A percentile compares a stretch with the other conserved stretches of the same genome.
phyloP scores from a whole-genome alignment of 352 stramenopile species.

The Pythium scleroteichum region DNA sequence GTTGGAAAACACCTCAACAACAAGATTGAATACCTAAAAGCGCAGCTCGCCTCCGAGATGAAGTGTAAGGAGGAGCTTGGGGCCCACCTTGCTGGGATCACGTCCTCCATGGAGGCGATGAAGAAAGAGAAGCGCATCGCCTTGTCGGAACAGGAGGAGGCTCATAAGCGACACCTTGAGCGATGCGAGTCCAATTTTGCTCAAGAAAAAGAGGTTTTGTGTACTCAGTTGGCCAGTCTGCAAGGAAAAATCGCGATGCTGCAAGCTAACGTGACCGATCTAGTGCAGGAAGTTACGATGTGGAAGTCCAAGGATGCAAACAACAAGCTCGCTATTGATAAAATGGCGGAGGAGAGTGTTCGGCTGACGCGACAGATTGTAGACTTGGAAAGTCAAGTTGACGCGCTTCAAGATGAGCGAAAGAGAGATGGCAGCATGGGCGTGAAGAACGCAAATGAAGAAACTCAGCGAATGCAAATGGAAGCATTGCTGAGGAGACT shows the following conservation, averaged over 20 bases:
- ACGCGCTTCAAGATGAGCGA: conserved; percentile 58
- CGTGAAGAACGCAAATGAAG: conserved; percentile 69
- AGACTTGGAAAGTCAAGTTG: conserved; percentile 57
- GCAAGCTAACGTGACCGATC: conserved; percentile 73
- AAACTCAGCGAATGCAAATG: conserved; percentile 78
- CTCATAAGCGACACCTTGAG: conserved; percentile 52
- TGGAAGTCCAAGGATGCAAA: conserved; percentile 71
- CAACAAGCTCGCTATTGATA: conserved; percentile 66
- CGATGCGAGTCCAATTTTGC: conserved; percentile 43
- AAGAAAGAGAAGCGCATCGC: conserved; percentile 64
- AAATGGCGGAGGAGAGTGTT: conserved; percentile 72
- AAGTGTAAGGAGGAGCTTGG: conserved; percentile 86
- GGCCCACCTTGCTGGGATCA: conserved; percentile 61
- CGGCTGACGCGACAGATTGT: conserved; percentile 62
- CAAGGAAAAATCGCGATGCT: conserved; percentile 68
- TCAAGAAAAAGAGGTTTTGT: conserved; percentile 57
- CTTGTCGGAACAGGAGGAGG: conserved; percentile 57
- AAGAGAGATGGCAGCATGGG: conserved; percentile 46
- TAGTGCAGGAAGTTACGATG: conserved; percentile 70
- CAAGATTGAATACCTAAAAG: conserved; percentile 85
- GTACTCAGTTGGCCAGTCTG: conserved; percentile 40
- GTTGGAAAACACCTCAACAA: conserved; percentile 76
- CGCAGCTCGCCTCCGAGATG: conserved; percentile 80
- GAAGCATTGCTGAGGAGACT: conserved; percentile 71
- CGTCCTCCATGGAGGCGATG: conserved; percentile 55